Evolutionary conservation across 2,329 filamentous ascomycete genomes (phyloP).

Genomic region (Neofusicoccum kwambonambiense): DNA sequence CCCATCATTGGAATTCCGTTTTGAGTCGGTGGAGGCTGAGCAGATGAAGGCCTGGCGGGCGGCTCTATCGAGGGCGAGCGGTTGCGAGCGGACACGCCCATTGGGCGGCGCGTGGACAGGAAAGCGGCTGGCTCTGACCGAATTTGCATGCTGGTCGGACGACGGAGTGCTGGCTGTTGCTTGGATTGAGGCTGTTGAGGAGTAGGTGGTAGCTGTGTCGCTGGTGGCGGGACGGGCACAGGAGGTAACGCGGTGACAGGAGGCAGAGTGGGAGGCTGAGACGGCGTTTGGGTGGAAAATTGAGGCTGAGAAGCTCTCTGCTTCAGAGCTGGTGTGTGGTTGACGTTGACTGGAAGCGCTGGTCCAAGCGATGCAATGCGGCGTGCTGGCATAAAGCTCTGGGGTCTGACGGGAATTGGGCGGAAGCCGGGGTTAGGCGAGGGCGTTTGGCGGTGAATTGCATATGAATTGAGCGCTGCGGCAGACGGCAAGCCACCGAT

Average conservation of each 20-base stretch:
- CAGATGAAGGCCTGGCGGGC: neutral
- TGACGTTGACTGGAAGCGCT: conserved; percentile 15
- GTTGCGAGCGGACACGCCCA: conserved; percentile 12
- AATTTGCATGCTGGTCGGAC: conserved; percentile 47
- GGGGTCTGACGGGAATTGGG: conserved; percentile 35
- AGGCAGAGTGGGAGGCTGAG: neutral
- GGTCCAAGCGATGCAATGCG: conserved; percentile 32
- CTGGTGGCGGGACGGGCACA: conserved; percentile 18
- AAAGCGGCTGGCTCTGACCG: conserved; percentile 44
- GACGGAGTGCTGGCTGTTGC: conserved; percentile 31
- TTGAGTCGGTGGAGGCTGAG: neutral
- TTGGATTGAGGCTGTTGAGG: conserved; percentile 1
- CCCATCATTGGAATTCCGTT: neutral
- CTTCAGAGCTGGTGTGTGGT: conserved; percentile 2
- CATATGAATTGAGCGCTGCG: neutral
- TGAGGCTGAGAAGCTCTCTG: conserved; percentile 9
- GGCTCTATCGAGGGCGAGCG: conserved; percentile 1
- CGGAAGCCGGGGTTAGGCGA: conserved; percentile 37
- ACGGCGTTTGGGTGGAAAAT: neutral
- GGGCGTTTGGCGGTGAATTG: conserved; percentile 28
- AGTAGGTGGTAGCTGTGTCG: conserved; percentile 19
- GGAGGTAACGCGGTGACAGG: conserved; percentile 16
- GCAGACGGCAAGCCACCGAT: neutral
- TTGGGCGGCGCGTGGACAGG: conserved; percentile 36
- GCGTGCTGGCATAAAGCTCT: conserved; percentile 30